Evolutionary conservation across 768 basidiomycete genomes (phyloP), one percentile per base, ranked within the genome.

Genomic region (Rhodosporidiobolus odoratus): DNA sequence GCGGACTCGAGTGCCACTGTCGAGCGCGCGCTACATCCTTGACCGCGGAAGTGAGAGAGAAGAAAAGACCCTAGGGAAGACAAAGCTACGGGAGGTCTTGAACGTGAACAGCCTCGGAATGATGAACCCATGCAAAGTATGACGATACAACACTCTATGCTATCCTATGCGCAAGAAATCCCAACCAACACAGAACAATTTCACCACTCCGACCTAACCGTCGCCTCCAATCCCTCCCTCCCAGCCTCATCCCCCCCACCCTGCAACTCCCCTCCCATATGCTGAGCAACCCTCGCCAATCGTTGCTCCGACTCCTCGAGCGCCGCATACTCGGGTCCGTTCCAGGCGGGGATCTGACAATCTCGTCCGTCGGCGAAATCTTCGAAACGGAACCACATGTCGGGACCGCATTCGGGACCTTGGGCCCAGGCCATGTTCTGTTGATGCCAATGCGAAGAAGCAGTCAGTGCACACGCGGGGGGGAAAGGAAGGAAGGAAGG

Each of bases 361-460:
- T 73, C 69, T 16, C 61, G 40, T 21, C 71, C 71, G 40, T 75
- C 75, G 37, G 75, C 68, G 25, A 68, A 73, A 41, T 70, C 68
- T 61, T 70, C 65, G 61, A 68, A 72, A 4, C 58, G 48, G 66
- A 75, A 75, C 75, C 75, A 75, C n/a, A 68, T n/a, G 43, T 73
- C 72, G 40, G 35, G 8, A 0, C 72, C 72, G 41, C 72, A 73
- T n/a, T 69, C 67, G 17, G 69, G 27, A 10, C 72, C 72, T 3
- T 35, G 25, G n/a, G 60, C 60, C 3, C 40, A 41, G 19, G 67
- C 67, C 71, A 73, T 73, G 64, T 73, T 73, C 66, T 75, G 53
- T 37, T 5, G 30, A 27, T 13, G 34, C 12, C 32, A 34, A 19
- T 12, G 32, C 13, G 32, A 17, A 43, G 5, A 21, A 40, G 21